Conservation (phyloP, 306 rosid genomes). For the Dalbergia cultrata region DNA sequence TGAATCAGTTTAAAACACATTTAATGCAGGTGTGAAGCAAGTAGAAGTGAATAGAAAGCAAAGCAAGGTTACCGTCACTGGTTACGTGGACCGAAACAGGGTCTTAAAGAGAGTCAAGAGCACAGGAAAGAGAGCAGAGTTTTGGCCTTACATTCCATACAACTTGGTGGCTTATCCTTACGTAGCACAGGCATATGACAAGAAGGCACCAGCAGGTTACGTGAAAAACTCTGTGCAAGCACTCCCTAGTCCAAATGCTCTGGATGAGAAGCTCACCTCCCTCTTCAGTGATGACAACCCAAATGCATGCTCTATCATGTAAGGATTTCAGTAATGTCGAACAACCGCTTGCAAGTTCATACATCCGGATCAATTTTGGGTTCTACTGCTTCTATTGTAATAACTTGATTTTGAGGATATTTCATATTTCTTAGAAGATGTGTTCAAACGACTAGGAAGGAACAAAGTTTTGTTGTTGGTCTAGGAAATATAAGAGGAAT, state of each 20-base stretch:
- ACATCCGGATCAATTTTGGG: not conserved
- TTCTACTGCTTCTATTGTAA: not conserved
- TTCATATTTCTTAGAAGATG: not conserved
- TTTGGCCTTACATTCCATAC: conserved; percentile 93
- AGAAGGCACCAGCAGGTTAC: conserved; percentile 87
- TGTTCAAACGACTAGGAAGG: not conserved
- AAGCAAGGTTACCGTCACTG: conserved; percentile 74
- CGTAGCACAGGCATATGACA: conserved; percentile 85
- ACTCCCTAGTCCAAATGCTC: conserved; percentile 58
- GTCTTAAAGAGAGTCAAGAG: conserved; percentile 79
- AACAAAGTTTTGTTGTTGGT: conserved; percentile 15
- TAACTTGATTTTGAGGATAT: not conserved
- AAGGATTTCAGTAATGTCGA: not conserved
- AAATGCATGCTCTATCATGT: conserved; percentile 85
- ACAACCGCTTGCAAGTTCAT: not conserved
- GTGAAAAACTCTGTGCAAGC: conserved; percentile 74
- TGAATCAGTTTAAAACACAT: not conserved
- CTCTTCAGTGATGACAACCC: conserved; percentile 96
- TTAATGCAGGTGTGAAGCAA: conserved; percentile 66
- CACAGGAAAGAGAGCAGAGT: conserved; percentile 89
- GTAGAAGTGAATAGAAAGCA: conserved; percentile 82
- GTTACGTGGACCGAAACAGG: conserved; percentile 85
- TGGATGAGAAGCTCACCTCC: conserved; percentile 64
- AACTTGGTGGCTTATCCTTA: conserved; percentile 92
- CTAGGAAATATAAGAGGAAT: conserved; percentile 1